Base-by-base conservation (phyloP, 148 eudicot genomes). In the Simmondsia chinensis region DNA sequence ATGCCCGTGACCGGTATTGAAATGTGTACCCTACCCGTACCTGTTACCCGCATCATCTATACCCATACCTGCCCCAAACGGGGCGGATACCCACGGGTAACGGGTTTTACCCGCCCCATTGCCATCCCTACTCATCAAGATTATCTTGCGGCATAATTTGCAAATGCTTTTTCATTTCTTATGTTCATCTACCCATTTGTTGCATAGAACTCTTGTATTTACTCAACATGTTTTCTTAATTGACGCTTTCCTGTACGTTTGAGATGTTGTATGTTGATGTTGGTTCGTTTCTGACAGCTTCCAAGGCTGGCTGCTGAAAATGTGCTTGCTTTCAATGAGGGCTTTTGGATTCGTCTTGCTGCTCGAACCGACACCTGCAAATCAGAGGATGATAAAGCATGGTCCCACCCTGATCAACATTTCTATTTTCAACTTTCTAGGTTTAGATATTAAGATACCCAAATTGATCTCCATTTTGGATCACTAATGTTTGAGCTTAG, bases 341-440 rank as follows among this genome's bases (percentile, higher is more conserved):
- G 79, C 54, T 93, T 93, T 69, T 86, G 96, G 99, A 76, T 93
- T 44, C 80, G 96, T 33, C 83, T 93, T 60, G 99, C 99, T 46
- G 80, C 99, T 57, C 72, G 96, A 69, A 55, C 76, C 33, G 99
- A 91, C 19, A 91, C 99, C 37, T 85, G 99, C 75, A 85, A 74
- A 69, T 93, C 99, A n/a, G 89, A 86, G 50, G 96, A 93, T 58
- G 99, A 93, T 64, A 82, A 82, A 68, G 99, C 73, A 80, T 57
- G 83, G 69, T 60, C 79, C 34, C 9, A 13, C 7, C 17, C 27
- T 16, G 12, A 23, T 41, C 3, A 9, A 2, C 4, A 23, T 21
- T 41, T 20, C 7, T 10, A 7, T 41, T 10, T 7, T 11, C 34
- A 2, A 13, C 34, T 31, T 13, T 2, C 5, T 31, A 8, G 34